Evolutionary conservation across 1,284 basidiomycete species (phyloP).

Genomic region (Rhodotorula sp.): DNA sequence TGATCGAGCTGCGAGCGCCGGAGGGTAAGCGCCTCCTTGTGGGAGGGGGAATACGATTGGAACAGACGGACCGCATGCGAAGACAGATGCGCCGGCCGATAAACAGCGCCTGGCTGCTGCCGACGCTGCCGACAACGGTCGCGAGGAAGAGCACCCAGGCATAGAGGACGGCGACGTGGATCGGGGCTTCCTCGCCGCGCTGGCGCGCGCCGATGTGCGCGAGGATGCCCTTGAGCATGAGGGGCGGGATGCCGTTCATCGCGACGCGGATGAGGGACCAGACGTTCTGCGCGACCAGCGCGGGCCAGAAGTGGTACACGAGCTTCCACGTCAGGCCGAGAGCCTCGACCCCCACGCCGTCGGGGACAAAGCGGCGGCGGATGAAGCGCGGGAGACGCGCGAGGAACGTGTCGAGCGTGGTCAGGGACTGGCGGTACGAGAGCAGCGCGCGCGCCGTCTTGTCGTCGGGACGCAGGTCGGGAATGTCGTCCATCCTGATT

Average conservation of each 20-base stretch:
- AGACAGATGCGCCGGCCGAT: slow-evolving; percentile 57
- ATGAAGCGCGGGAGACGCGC: slow-evolving; percentile 8
- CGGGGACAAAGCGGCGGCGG: slow-evolving; percentile 13
- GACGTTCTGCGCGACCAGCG: slow-evolving; percentile 49
- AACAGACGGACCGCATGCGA: slow-evolving; percentile 28
- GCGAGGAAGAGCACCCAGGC: slow-evolving; percentile 56
- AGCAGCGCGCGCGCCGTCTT: slow-evolving; percentile 54
- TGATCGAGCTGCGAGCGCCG: slow-evolving; percentile 51
- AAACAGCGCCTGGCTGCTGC: slow-evolving; percentile 55
- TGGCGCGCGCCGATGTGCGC: slow-evolving; percentile 53
- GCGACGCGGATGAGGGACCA: slow-evolving; percentile 55
- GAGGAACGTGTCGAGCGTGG: slow-evolving; percentile 38
- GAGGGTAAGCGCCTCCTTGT: not conserved
- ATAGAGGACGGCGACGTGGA: slow-evolving; percentile 58
- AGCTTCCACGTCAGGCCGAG: slow-evolving; percentile 52
- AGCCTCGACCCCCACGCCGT: slow-evolving; percentile 23
- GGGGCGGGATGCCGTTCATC: slow-evolving; percentile 56
- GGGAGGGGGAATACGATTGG: too few species aligned
- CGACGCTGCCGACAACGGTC: slow-evolving; percentile 53
- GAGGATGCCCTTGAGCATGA: slow-evolving; percentile 57
- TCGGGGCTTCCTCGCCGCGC: slow-evolving; percentile 48
- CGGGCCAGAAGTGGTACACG: slow-evolving; percentile 51
- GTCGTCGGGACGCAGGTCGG: slow-evolving; percentile 58
- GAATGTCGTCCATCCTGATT: slow-evolving; percentile 52
- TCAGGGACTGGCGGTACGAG: slow-evolving; percentile 50